These are phyloP conservation scores for Lycium barbarum DNA, from an alignment of 257 asterid species.

Conservation along the genomic window DNA sequence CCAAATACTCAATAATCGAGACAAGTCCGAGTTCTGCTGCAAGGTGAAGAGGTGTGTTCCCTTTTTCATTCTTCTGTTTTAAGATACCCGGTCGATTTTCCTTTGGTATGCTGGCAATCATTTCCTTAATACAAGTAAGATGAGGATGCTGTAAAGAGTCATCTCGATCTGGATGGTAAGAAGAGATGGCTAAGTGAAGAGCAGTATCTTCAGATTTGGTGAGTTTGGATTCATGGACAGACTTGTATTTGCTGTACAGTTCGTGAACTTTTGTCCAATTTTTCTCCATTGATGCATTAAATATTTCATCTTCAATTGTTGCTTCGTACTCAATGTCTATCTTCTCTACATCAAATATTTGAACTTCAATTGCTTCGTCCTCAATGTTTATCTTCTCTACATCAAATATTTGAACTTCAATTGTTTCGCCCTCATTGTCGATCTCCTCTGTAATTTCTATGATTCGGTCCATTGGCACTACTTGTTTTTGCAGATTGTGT, in stretches of 20 bases:
- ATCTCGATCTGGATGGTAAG: conserved; percentile 34
- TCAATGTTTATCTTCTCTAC: no score
- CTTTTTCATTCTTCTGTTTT: conserved; percentile 31
- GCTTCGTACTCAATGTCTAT: no score
- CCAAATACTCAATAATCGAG: conserved; percentile 33
- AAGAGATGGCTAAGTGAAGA: conserved; percentile 54
- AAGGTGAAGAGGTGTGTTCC: conserved; percentile 59
- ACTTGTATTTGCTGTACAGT: not conserved
- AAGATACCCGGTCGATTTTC: not conserved
- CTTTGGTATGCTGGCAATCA: conserved; percentile 32
- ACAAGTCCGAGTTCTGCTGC: conserved; percentile 54
- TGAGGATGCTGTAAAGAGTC: not conserved
- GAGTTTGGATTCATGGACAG: conserved; percentile 29
- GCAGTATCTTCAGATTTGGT: conserved; percentile 58
- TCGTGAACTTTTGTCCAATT: conserved; percentile 38
- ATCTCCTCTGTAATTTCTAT: no score
- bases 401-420: no score
- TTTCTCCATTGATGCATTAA: conserved; percentile 41
- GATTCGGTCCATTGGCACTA: not conserved
- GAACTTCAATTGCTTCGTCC: no score
- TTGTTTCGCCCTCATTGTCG: no score
- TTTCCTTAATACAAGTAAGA: not conserved
- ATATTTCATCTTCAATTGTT: conserved; percentile 27
- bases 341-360: no score
- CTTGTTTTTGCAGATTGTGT: not conserved